phyloP scores from a whole-genome alignment of 768 basidiomycete species.

The Suillus hirtellus region DNA sequence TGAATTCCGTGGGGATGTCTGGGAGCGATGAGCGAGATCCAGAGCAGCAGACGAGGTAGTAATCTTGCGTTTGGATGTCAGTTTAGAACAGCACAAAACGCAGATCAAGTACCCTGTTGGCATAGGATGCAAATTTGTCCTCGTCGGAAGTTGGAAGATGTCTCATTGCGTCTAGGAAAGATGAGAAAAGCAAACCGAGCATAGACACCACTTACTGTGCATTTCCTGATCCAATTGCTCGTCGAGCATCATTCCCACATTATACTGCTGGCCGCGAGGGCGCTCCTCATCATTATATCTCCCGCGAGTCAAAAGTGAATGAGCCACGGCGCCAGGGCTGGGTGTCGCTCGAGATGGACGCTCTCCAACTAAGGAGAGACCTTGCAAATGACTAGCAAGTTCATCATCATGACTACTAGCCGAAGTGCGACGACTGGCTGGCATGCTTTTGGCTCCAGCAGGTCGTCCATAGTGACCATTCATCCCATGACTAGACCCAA shows the following conservation, averaged over 20 bases:
- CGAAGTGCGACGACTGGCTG: constrained; percentile 85
- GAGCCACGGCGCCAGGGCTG: constrained; percentile 49
- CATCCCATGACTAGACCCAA: constrained; percentile 42
- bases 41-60: constrained; percentile 90
- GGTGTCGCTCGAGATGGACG: constrained; percentile 58
- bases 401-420: constrained; percentile 88
- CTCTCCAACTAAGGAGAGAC: constrained; percentile 67
- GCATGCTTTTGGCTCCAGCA: constrained; percentile 89
- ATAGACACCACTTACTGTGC: constrained; percentile 63
- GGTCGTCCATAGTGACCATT: constrained; percentile 64
- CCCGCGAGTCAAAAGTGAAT: constrained; percentile 53
- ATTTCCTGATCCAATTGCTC: constrained; percentile 94
- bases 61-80: constrained; percentile 43
- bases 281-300: constrained; percentile 62
- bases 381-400: constrained; percentile 72
- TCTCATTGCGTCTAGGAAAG: constrained; percentile 74
- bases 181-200: constrained; percentile 19
- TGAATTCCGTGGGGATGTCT: constrained; percentile 69
- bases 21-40: constrained; percentile 88
- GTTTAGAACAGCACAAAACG: constrained; percentile 9
- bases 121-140: constrained; percentile 75
- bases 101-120: constrained; percentile 53
- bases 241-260: constrained; percentile 88
- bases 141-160: constrained; percentile 86
- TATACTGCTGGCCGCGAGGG: constrained; percentile 60